A percentile compares a stretch with the other conserved stretches of the same genome.
These are phyloP conservation scores for Ascochyta clinopodiicola DNA, from an alignment of 2,329 filamentous ascomycete species.

Conservation along the genomic window DNA sequence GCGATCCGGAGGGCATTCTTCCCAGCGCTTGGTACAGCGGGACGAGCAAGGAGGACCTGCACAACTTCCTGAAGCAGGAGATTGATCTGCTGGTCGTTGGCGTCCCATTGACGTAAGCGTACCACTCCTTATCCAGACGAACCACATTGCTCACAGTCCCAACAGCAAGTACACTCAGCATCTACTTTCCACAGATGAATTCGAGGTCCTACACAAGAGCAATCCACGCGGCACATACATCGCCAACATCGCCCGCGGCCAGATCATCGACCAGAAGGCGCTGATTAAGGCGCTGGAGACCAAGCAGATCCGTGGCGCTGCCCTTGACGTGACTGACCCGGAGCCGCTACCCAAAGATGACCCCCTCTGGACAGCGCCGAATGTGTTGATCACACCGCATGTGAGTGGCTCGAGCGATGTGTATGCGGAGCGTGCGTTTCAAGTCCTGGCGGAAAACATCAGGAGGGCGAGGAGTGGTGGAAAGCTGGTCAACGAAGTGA, in stretches of 20 bases:
- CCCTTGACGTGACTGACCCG: conserved; percentile 79
- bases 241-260: conserved; percentile 74
- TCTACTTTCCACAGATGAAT: conserved; percentile 62
- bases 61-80: conserved; percentile 61
- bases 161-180: conserved; percentile 56
- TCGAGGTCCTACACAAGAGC: conserved; percentile 58
- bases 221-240: conserved; percentile 62
- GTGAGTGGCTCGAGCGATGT: conserved; percentile 60
- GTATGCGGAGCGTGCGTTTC: conserved; percentile 64
- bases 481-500: conserved; percentile 66
- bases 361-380: conserved; percentile 72
- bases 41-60: conserved; percentile 58
- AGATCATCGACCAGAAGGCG: conserved; percentile 66
- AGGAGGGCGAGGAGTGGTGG: conserved; percentile 59
- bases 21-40: conserved; percentile 65
- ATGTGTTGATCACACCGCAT: conserved; percentile 74
- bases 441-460: conserved; percentile 66
- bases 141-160: neutral
- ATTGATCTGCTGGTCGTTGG: conserved; percentile 64
- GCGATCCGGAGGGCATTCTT: conserved; percentile 63
- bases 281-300: conserved; percentile 67
- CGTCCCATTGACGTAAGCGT: conserved; percentile 61
- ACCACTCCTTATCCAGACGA: neutral
- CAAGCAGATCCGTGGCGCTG: conserved; percentile 68
- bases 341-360: conserved; percentile 75